phyloP scores from a whole-genome alignment of 1,284 basidiomycete species.

The Papiliotrema laurentii region DNA sequence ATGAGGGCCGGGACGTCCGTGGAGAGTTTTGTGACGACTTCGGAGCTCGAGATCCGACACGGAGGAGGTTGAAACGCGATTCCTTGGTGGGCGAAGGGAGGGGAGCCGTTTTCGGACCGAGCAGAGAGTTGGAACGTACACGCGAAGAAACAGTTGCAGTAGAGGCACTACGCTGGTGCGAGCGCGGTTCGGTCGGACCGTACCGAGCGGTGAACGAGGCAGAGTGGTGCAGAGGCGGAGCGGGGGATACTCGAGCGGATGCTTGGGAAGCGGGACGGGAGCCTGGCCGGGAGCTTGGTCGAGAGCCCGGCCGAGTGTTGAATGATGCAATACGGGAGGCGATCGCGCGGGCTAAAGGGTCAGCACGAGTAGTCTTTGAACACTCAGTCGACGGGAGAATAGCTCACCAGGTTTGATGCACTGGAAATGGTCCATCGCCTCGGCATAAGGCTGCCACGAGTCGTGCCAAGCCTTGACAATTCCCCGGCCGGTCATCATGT shows the following conservation, averaged over 20 bases:
- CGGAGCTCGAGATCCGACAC: background rate
- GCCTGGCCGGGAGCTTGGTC: constrained; percentile 9
- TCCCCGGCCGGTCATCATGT: constrained; percentile 8
- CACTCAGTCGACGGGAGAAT: background rate
- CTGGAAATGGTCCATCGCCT: constrained; percentile 34
- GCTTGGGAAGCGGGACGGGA: background rate
- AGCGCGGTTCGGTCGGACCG: too few species aligned
- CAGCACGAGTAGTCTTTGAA: background rate
- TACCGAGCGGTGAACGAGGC: background rate
- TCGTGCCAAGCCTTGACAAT: constrained; percentile 32
- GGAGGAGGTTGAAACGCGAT: constrained; percentile 7
- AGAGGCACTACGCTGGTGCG: background rate
- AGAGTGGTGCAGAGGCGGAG: constrained; percentile 1
- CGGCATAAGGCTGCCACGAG: constrained; percentile 27
- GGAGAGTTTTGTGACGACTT: background rate
- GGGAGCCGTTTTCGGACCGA: background rate
- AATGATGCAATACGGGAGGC: constrained; percentile 12
- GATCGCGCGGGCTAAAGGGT: constrained; percentile 1
- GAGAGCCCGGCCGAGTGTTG: constrained; percentile 13
- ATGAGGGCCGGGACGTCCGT: constrained; percentile 5
- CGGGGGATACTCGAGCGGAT: background rate
- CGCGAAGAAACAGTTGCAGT: background rate
- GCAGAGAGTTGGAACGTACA: constrained; percentile 3
- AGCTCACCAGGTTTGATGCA: constrained; percentile 28
- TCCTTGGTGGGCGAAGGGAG: constrained; percentile 5